Percentiles rank a stretch among this genome's conserved stretches.
Evolutionary conservation across 2,329 filamentous ascomycete species (phyloP).

Genomic region (Dactylonectria estremocensis): DNA sequence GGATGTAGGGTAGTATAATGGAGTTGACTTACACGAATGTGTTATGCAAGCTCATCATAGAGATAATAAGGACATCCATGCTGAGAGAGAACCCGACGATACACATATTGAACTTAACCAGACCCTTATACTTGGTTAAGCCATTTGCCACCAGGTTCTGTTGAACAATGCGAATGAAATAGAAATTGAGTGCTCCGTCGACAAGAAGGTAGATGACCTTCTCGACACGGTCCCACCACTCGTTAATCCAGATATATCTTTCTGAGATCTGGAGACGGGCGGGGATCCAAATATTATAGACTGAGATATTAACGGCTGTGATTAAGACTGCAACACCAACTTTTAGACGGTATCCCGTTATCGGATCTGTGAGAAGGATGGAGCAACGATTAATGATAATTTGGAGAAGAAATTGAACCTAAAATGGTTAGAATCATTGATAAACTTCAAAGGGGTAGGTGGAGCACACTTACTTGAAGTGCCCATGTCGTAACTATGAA

Average conservation of each 20-base stretch:
- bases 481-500: constrained; percentile 46
- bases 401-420: constrained; percentile 46
- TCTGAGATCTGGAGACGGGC: constrained; percentile 44
- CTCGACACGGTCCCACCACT: constrained; percentile 47
- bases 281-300: constrained; percentile 48
- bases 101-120: constrained; percentile 49
- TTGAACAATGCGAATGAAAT: constrained; percentile 46
- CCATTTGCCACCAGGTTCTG: constrained; percentile 41
- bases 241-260: constrained; percentile 44
- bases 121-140: constrained; percentile 45
- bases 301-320: constrained; percentile 47
- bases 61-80: constrained; percentile 47
- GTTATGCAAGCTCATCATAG: constrained; percentile 49
- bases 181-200: constrained; percentile 43
- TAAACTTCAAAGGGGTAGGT: neutral
- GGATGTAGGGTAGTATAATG: no score
- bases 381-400: constrained; percentile 48
- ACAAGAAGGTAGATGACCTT: constrained; percentile 48
- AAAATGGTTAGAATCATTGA: neutral
- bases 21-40: constrained; percentile 45
- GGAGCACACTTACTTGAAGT: constrained; percentile 38
- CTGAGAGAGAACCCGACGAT: constrained; percentile 48
- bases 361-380: constrained; percentile 43
- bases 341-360: constrained; percentile 38
- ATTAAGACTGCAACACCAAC: constrained; percentile 40